Evolutionary conservation across 768 basidiomycete species (phyloP), one percentile per base, ranked within the genome.

Genomic region (Termitomyces sp.): DNA sequence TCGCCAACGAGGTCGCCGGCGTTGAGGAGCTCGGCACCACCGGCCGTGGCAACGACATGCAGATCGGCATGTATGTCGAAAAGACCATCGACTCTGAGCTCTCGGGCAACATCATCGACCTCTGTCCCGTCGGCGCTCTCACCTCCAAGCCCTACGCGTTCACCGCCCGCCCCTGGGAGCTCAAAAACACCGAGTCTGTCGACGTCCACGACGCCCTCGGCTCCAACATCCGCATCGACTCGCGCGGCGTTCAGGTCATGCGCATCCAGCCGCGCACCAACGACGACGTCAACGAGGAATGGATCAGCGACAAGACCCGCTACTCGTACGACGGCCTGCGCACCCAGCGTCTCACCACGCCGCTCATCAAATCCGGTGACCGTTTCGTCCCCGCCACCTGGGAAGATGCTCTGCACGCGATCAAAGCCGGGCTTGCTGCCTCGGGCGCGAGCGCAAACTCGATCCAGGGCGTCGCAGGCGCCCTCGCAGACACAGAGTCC

Each of bases 241-340:
- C 95, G 37, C 84, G 96, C 36, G 94, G 94, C 41, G 89, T 96
- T 5, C 86, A 92, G 70, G 96, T 98, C 61, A 98, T 98, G 95
- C 88, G 97, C 51, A 82, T 99, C 64, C 94, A 97, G 68, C 97
- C 97, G 1, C 84, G 90, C 67, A 91, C 92, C 51, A 98, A 98
- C 70, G 97, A 98, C 72, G 92, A 97, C 64, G 87, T 99, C 62
- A 99, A 99, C 72, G 97, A 99, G 77, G 97, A 99, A 72, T 98
- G 97, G 97, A 96, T 99, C 71, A 94, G 83, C 72, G 97, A 99
- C 81, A 99, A 99, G 82, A 94, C 96, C 2, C 90, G 97, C 57
- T 94, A 94, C 71, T 91, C 96, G 1, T 90, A 94, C 71, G 97
- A 99, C 66, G 97, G 97, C 10, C 82, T 99, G 33, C 86, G 85